Conservation (phyloP, 73 alveolate species). For the Paramecium sexaurelia region DNA sequence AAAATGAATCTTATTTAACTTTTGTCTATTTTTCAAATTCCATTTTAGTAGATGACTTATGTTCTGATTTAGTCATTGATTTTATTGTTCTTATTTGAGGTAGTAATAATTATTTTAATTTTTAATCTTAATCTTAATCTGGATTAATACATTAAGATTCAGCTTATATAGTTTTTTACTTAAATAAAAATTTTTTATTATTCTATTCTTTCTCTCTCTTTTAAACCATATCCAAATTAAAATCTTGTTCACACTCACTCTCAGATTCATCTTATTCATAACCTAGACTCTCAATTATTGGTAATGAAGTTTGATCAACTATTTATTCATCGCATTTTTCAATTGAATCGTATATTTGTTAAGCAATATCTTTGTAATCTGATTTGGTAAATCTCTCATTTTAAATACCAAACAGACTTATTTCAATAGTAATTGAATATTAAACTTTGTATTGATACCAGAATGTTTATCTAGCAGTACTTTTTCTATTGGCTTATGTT, state of each 20-base stretch:
- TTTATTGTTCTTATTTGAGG: neutral
- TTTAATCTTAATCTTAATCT: neutral
- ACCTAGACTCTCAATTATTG: neutral
- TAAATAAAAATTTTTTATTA: neutral
- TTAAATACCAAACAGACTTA: neutral
- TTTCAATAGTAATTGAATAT: conserved; percentile 24
- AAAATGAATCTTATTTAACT: neutral
- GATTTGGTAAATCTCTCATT: neutral
- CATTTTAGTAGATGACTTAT: neutral
- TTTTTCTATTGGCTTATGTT: neutral
- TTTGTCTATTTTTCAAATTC: neutral
- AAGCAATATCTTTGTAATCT: neutral
- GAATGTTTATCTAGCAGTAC: conserved; percentile 23
- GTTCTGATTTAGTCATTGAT: neutral
- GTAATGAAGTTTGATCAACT: neutral
- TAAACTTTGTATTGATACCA: neutral
- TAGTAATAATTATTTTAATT: neutral
- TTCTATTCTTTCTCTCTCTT: neutral
- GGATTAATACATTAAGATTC: neutral
- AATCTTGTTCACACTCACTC: neutral
- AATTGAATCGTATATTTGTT: neutral
- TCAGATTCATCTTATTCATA: neutral
- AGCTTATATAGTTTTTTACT: neutral
- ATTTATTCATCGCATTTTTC: neutral
- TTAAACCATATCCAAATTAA: neutral